Percentiles rank a stretch among this genome's conserved stretches.
phyloP scores from a whole-genome alignment of 352 stramenopile species.

The Globisporangium nunn region DNA sequence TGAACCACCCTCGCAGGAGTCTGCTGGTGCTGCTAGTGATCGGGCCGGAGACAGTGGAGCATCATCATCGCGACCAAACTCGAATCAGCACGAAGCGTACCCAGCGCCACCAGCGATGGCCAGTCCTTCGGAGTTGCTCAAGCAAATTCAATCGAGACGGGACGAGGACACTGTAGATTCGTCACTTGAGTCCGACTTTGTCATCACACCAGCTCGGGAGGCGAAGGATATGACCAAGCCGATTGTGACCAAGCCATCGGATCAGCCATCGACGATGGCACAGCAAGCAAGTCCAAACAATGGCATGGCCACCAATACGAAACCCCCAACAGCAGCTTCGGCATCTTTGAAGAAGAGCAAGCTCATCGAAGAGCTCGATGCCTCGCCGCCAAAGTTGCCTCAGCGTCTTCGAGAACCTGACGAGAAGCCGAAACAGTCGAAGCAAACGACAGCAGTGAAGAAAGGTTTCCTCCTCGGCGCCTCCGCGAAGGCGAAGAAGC shows the following conservation, averaged over 20 bases:
- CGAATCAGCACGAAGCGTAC: slow-evolving; percentile 8
- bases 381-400: not conserved
- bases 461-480: slow-evolving; percentile 51
- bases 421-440: slow-evolving; percentile 13
- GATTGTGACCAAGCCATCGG: not conserved
- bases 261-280: not conserved
- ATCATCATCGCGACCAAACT: not conserved
- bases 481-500: slow-evolving; percentile 18
- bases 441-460: slow-evolving; percentile 35
- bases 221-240: not conserved
- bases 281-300: not conserved
- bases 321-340: not conserved
- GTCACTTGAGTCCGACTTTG: slow-evolving; percentile 1
- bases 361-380: slow-evolving; percentile 1
- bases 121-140: slow-evolving; percentile 46
- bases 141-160: slow-evolving; percentile 28
- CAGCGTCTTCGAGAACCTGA: not conserved
- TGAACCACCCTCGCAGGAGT: slow-evolving; percentile 11
- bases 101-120: slow-evolving; percentile 17
- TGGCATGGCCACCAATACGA: not conserved
- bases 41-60: no score
- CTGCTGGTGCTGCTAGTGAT: not conserved
- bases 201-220: slow-evolving; percentile 4
- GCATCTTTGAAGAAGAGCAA: not conserved
- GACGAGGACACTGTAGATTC: slow-evolving; percentile 4